These are phyloP conservation scores for Amanita rubescens DNA, from an alignment of 768 basidiomycete genomes.

Conservation along the genomic window DNA sequence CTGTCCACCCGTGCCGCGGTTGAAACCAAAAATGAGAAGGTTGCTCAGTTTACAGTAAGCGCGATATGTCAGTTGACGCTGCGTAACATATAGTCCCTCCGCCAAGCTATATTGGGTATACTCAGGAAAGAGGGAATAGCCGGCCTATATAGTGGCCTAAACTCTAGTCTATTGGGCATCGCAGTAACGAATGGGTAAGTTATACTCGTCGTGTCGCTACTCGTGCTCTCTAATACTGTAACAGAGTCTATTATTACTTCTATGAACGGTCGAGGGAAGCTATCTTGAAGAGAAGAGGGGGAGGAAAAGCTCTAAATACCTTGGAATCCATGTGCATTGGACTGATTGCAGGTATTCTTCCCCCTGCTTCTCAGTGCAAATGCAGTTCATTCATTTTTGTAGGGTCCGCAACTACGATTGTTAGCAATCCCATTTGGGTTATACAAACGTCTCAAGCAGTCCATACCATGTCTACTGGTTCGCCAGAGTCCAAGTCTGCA, in stretches of 20 bases:
- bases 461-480: conserved; percentile 38
- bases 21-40: conserved; percentile 74
- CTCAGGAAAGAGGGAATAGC: conserved; percentile 77
- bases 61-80: conserved; percentile 9
- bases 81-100: conserved; percentile 48
- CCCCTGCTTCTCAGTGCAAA: not conserved
- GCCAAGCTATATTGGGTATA: conserved; percentile 63
- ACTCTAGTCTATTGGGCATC: conserved; percentile 81
- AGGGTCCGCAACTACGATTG: conserved; percentile 85
- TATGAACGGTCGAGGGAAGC: conserved; percentile 64
- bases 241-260: conserved; percentile 89
- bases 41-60: conserved; percentile 16
- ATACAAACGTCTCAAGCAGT: conserved; percentile 88
- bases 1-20: conserved; percentile 92
- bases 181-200: conserved; percentile 86
- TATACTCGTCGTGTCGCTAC: not conserved
- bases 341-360: conserved; percentile 65
- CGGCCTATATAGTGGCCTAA: conserved; percentile 84
- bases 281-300: conserved; percentile 46
- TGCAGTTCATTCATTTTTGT: conserved; percentile 3
- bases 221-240: conserved; percentile 1
- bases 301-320: conserved; percentile 68
- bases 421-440: conserved; percentile 96
- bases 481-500: conserved; percentile 20
- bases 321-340: conserved; percentile 88